Evolutionary conservation across 805 yeast genomes (phyloP), one percentile per base, ranked within the genome.

Genomic region (Kodamaea restingae): DNA sequence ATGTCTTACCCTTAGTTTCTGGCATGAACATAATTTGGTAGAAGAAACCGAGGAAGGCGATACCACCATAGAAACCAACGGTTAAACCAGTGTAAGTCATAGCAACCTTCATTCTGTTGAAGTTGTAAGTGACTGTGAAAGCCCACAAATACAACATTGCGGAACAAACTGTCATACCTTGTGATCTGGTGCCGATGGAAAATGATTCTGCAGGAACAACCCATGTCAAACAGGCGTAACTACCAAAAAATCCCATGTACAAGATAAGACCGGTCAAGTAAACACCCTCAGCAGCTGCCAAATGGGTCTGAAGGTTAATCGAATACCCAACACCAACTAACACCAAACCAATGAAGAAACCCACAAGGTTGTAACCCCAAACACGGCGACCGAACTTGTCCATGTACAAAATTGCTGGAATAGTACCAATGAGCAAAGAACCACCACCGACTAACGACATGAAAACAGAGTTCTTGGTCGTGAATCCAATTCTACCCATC

Each of bases 311-410:
- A 14, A 50, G 38, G 44, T 63, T 54, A 11, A 55, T 38, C 15
- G 57, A 48, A 95, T 88, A 86, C 1, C 90, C 80, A 1, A 73
- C 49, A 4, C 91, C 95, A 12, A 80, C 80, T 6, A 80, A 61
- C 3, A 78, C 63, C 45, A 80, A 63, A 38, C 86, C 87, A 38
- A 80, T 47, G 49, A 78, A 71, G 65, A 78, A 80, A 10, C 80
- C 76, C 46, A 75, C 65, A 45, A 75, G 65, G 47, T 76, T 77
- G 59, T 60, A 51, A 2, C 98, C 98, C 42, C 66, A 51, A 1
- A 87, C 51, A 39, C 97, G 68, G 52, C 98, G 75, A 39, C 97
- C 97, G 38, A 84, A 71, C 7, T 75, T 70, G 55, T 90, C 98
- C 43, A 88, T 82, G 31, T 84, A 65, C 30, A 83, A 54, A 20